Percentiles rank a stretch among this genome's conserved stretches.
These are phyloP conservation scores for Terfezia claveryi DNA, from an alignment of 495 filamentous ascomycete genomes.

Conservation along the genomic window DNA sequence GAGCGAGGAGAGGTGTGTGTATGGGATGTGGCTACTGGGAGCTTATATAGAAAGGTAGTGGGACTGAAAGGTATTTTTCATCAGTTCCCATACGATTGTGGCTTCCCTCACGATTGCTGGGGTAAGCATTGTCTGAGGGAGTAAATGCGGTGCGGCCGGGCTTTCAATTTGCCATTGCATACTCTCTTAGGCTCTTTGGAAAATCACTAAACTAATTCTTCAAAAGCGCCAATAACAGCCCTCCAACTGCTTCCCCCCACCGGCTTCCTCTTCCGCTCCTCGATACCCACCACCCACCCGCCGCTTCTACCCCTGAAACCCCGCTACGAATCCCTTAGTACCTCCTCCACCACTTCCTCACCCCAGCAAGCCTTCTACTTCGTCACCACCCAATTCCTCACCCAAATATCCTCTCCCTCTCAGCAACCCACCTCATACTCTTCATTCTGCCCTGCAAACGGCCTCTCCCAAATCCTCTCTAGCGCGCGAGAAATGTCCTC, in stretches of 20 bases:
- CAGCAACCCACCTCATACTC: neutral
- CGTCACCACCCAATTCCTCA: conserved; percentile 1
- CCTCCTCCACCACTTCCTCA: conserved; percentile 1
- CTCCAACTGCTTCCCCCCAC: conserved; percentile 9
- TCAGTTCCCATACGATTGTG: no score
- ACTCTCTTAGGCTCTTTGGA: no score
- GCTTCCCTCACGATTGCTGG: no score
- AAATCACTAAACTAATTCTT: no score
- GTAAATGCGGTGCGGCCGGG: no score
- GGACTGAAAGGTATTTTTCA: conserved; percentile 10
- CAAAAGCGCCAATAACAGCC: conserved; percentile 7
- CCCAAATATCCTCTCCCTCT: conserved; percentile 4
- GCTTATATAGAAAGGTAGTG: conserved; percentile 11
- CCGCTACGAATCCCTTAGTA: conserved; percentile 12
- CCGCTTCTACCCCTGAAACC: conserved; percentile 1
- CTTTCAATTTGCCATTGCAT: no score
- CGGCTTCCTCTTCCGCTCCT: conserved; percentile 1
- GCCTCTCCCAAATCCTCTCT: conserved; percentile 1
- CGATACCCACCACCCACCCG: neutral
- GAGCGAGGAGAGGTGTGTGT: conserved; percentile 14
- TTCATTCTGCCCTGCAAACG: neutral
- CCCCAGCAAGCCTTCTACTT: conserved; percentile 13
- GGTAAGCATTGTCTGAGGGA: no score
- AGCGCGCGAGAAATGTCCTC: conserved; percentile 7
- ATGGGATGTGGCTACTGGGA: conserved; percentile 18